phyloP scores from a whole-genome alignment of 192 early-diverging fungal genomes.

The Backusella tuberculispora region DNA sequence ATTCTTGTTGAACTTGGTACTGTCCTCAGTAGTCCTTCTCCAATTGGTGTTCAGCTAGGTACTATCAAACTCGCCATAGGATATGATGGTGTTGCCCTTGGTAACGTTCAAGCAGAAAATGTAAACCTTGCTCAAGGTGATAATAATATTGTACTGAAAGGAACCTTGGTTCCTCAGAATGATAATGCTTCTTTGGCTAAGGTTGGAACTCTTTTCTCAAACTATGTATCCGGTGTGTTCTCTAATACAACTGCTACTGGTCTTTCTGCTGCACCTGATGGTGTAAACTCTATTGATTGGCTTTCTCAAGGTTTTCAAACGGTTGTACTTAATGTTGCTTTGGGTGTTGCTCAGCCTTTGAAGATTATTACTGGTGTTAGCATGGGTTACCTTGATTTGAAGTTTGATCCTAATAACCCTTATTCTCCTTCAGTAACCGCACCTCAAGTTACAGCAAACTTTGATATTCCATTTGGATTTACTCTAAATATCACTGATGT shows the following conservation, averaged over 20 bases:
- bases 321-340: conserved; percentile 51
- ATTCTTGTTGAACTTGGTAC: conserved; percentile 56
- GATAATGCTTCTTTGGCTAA: conserved; percentile 43
- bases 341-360: conserved; percentile 43
- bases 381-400: conserved; percentile 55
- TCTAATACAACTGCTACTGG: conserved; percentile 51
- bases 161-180: conserved; percentile 54
- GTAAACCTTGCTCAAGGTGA: conserved; percentile 41
- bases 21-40: conserved; percentile 52
- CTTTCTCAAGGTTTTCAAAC: conserved; percentile 52
- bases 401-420: conserved; percentile 47
- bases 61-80: conserved; percentile 53
- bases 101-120: conserved; percentile 48
- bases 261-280: conserved; percentile 52
- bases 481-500: conserved; percentile 56
- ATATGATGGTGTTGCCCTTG: conserved; percentile 47
- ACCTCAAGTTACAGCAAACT: conserved; percentile 46
- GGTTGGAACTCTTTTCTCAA: conserved; percentile 52
- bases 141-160: conserved; percentile 51
- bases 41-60: conserved; percentile 58
- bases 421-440: conserved; percentile 54
- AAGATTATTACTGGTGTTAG: conserved; percentile 55
- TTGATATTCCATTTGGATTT: conserved; percentile 65
- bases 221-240: conserved; percentile 49
- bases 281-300: conserved; percentile 51